phyloP scores from a whole-genome alignment of 2,329 filamentous ascomycete species.

The Aotearoamyces nothofagi region DNA sequence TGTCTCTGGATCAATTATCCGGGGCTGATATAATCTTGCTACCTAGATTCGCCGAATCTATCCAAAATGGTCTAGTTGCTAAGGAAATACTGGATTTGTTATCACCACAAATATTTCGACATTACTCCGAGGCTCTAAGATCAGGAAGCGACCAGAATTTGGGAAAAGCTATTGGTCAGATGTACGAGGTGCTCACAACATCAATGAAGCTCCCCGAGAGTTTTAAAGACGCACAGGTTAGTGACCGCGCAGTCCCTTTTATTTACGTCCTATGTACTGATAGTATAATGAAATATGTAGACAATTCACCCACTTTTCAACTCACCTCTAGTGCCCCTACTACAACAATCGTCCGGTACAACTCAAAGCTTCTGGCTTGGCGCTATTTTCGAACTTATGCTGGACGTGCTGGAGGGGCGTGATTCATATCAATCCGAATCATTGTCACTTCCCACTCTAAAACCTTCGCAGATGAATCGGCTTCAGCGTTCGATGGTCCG shows the following conservation, averaged over 20 bases:
- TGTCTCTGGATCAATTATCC: conserved; percentile 18
- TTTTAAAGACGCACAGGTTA: conserved; percentile 28
- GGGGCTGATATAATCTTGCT: conserved; percentile 17
- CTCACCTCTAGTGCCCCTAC: conserved; percentile 30
- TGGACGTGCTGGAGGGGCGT: conserved; percentile 27
- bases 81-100: background rate
- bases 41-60: conserved; percentile 12
- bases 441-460: conserved; percentile 29
- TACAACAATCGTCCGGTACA: conserved; percentile 23
- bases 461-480: conserved; percentile 34
- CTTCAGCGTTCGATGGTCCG: conserved; percentile 44
- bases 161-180: conserved; percentile 10
- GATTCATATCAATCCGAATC: conserved; percentile 26
- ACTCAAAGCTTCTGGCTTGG: conserved; percentile 30
- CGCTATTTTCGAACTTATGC: conserved; percentile 33
- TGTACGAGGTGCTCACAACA: conserved; percentile 12
- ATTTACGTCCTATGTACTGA: conserved; percentile 18
- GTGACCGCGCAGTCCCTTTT: conserved; percentile 17
- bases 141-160: conserved; percentile 10
- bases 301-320: conserved; percentile 46
- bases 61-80: conserved; percentile 2
- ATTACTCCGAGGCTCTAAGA: conserved; percentile 13
- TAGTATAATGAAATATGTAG: conserved; percentile 22
- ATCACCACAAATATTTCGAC: conserved; percentile 5
- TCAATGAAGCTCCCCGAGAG: conserved; percentile 10